A percentile compares a stretch with the other conserved stretches of the same genome.
These are phyloP conservation scores for Calonectria hawksworthii DNA, from an alignment of 2,329 filamentous ascomycete species.

Conservation along the genomic window DNA sequence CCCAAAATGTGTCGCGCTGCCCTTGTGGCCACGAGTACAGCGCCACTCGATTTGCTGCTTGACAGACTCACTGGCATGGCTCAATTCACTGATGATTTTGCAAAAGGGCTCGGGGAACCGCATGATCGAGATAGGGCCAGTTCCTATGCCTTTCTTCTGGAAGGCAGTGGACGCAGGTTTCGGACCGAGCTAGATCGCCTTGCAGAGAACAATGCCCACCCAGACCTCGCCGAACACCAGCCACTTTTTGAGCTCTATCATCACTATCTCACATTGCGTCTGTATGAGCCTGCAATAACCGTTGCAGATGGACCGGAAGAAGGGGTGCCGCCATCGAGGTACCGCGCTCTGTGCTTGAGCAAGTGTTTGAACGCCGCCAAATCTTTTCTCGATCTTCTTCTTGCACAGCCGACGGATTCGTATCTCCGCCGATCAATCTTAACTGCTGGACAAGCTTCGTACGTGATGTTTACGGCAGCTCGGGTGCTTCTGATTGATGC, in stretches of 20 bases:
- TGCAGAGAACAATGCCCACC: conserved; percentile 45
- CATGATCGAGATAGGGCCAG: conserved; percentile 44
- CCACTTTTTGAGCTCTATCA: conserved; percentile 48
- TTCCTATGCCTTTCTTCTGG: conserved; percentile 51
- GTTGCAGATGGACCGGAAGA: conserved; percentile 45
- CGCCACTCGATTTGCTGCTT: conserved; percentile 49
- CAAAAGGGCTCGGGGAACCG: conserved; percentile 49
- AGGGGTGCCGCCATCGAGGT: conserved; percentile 42
- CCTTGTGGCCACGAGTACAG: conserved; percentile 44
- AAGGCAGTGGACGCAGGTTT: conserved; percentile 50
- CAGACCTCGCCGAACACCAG: conserved; percentile 18
- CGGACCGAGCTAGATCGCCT: conserved; percentile 51
- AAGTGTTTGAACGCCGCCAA: conserved; percentile 53
- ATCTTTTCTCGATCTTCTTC: conserved; percentile 50
- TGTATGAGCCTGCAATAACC: conserved; percentile 57
- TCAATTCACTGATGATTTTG: conserved; percentile 52
- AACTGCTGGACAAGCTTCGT: conserved; percentile 38
- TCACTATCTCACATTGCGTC: conserved; percentile 53
- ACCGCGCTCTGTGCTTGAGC: conserved; percentile 51
- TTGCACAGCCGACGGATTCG: conserved; percentile 46
- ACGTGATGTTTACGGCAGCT: conserved; percentile 41
- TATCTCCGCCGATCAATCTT: conserved; percentile 35
- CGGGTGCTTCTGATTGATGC: conserved; percentile 41
- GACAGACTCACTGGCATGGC: conserved; percentile 53
- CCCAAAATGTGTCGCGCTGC: conserved; percentile 51